Conservation (phyloP, 768 basidiomycete species). For the Erythrobasidium yunnanense region DNA sequence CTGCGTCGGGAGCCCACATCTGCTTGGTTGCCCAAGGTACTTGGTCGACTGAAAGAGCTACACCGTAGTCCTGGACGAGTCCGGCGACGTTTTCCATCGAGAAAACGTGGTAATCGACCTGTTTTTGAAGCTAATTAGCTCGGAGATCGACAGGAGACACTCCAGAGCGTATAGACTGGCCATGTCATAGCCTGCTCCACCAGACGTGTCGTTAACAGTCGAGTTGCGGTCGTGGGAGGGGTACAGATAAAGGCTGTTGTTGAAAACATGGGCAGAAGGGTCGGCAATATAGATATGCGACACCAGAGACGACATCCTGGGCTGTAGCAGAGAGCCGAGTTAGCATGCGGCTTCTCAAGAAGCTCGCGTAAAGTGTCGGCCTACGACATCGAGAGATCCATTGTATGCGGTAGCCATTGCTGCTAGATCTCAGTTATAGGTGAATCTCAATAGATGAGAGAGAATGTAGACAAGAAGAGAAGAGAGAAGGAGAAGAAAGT, state of each 20-base stretch:
- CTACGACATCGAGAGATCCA: too few relatives aligned
- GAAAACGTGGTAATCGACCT: slow-evolving; percentile 6
- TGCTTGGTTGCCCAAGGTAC: slow-evolving; percentile 6
- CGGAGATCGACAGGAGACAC: background rate
- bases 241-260: background rate
- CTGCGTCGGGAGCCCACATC: slow-evolving; percentile 10
- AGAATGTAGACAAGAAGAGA: too few relatives aligned
- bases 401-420: too few relatives aligned
- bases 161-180: background rate
- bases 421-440: too few relatives aligned
- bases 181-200: slow-evolving; percentile 8
- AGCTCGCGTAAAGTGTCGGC: too few relatives aligned
- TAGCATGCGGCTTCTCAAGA: too few relatives aligned
- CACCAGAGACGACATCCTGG: too few relatives aligned
- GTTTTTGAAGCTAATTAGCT: background rate
- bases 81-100: background rate
- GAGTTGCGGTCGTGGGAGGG: slow-evolving; percentile 10
- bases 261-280: slow-evolving; percentile 20
- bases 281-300: background rate
- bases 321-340: too few relatives aligned
- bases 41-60: background rate
- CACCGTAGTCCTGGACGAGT: slow-evolving; percentile 2
- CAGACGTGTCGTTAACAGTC: background rate
- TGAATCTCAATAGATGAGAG: too few relatives aligned
- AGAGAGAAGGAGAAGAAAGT: too few relatives aligned